These are phyloP conservation scores for rapeseed (Brassica napus) DNA, from an alignment of 345 rosid genomes.

Conservation along the genomic window Da-Ae NC_063437.1:8510001-8510500, in stretches of 20 bases:
- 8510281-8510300: not conserved
- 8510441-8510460: not conserved
- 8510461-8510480: not conserved
- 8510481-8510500: not conserved
- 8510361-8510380: not conserved
- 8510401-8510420: not conserved
- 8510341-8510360: not conserved
- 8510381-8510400: not conserved
- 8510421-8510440: not conserved
- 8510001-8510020: not conserved
- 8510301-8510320: not conserved
- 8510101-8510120: not conserved
- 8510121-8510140: not conserved
- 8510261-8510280: not conserved
- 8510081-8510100: not conserved
- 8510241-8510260: not conserved
- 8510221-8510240: not conserved
- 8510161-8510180: not conserved
- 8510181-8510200: not conserved
- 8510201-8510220: not conserved
- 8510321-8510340: not conserved
- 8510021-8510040: not conserved
- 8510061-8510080: not conserved
- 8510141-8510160: conserved; percentile 3
- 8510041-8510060: not conserved